phyloP scores from a whole-genome alignment of 139 green algal genomes.

The Deuterostichococcus epilithicus region DNA sequence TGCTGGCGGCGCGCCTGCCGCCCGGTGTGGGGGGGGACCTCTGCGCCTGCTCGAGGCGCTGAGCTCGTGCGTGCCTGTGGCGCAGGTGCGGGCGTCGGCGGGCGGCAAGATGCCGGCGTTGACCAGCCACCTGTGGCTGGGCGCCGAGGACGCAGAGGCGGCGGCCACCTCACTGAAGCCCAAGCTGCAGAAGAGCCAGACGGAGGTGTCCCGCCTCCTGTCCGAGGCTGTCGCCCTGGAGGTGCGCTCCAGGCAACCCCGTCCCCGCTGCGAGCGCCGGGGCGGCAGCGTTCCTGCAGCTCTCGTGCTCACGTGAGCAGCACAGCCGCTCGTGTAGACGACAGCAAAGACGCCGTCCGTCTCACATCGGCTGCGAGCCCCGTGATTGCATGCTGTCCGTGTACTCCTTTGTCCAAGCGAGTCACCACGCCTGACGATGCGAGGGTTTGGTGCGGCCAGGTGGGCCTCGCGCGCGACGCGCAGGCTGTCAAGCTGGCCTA shows the following conservation, averaged over 20 bases:
- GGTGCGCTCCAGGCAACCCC: constrained; percentile 19
- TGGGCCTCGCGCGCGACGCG: neutral
- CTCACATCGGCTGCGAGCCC: too few relatives aligned
- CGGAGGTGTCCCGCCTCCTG: constrained; percentile 64
- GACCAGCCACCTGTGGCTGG: constrained; percentile 72
- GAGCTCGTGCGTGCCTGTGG: constrained; percentile 10
- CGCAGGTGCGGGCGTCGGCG: neutral
- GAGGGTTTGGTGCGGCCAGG: neutral
- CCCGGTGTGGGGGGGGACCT: constrained; percentile 2
- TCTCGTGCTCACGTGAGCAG: too few relatives aligned
- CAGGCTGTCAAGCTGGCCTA: constrained; percentile 69
- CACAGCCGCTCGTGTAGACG: too few relatives aligned
- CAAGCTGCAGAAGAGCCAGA: constrained; percentile 69
- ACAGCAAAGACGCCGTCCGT: too few relatives aligned
- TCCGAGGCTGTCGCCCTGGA: constrained; percentile 72
- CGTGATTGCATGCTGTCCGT: neutral
- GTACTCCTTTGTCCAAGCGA: neutral
- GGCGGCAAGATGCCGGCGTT: neutral
- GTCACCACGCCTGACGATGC: neutral
- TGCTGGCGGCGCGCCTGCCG: neutral
- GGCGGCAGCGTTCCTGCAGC: neutral
- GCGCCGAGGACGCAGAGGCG: constrained; percentile 63
- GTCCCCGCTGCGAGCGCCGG: neutral
- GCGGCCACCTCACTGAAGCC: constrained; percentile 66
- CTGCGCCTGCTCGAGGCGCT: constrained; percentile 29